Evolutionary conservation across 306 rosid species (phyloP).

Genomic region (Prinsepia uniflora): DNA sequence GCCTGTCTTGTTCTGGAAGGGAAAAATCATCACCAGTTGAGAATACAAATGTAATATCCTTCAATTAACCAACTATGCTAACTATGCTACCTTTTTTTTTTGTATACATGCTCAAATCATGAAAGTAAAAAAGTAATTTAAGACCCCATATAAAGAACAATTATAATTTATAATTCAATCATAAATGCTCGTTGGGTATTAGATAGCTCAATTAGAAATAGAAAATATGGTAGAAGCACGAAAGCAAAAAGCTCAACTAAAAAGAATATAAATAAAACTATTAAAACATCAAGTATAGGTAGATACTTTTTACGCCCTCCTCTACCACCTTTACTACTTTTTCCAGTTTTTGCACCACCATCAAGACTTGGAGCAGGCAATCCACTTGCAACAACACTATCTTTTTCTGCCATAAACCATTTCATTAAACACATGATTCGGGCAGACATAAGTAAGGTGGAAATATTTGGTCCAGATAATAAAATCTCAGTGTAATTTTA

Average conservation of each 20-base stretch:
- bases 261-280: neutral
- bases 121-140: neutral
- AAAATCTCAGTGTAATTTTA: neutral
- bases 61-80: neutral
- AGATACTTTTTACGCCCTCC: constrained; percentile 82
- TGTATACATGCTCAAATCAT: neutral
- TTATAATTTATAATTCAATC: neutral
- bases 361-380: constrained; percentile 56
- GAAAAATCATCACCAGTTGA: neutral
- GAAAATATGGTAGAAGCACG: neutral
- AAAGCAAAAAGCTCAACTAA: neutral
- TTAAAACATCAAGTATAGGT: constrained; percentile 4
- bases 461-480: neutral
- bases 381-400: constrained; percentile 41
- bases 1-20: constrained; percentile 40
- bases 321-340: constrained; percentile 63
- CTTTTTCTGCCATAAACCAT: constrained; percentile 56
- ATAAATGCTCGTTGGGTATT: neutral
- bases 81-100: too few relatives aligned
- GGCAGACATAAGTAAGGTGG: neutral
- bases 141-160: neutral
- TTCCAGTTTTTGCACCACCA: constrained; percentile 57
- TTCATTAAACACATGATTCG: neutral
- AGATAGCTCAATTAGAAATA: neutral
- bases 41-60: neutral